Percentiles rank a stretch among this genome's conserved stretches.
phyloP scores from a whole-genome alignment of 305 asterid genomes.

The Fraxinus floribunda region DNA sequence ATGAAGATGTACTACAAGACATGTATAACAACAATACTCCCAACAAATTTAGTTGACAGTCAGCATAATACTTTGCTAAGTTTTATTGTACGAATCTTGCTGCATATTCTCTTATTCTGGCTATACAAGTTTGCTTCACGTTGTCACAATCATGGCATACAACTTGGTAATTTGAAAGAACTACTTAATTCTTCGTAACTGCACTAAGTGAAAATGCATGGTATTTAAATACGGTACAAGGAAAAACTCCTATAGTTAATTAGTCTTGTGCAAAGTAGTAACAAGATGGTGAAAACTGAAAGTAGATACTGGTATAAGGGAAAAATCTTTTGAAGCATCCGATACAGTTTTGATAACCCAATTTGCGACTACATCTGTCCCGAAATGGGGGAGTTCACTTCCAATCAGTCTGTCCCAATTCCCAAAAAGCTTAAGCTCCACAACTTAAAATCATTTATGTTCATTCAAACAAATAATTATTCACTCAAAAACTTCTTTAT shows the following conservation, averaged over 20 bases:
- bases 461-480: neutral
- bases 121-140: neutral
- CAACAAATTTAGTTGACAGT: neutral
- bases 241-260: neutral
- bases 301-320: neutral
- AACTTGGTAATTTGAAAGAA: neutral
- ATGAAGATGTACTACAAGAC: neutral
- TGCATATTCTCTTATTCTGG: neutral
- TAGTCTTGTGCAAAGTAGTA: neutral
- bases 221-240: neutral
- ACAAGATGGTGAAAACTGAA: neutral
- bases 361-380: neutral
- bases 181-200: neutral
- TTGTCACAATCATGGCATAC: neutral
- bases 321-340: neutral
- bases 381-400: neutral
- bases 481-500: neutral
- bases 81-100: neutral
- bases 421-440: neutral
- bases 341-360: neutral
- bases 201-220: neutral
- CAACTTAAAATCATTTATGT: neutral
- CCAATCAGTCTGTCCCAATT: neutral
- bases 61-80: neutral
- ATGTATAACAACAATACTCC: neutral